These are phyloP conservation scores for Rhynchospora pubera DNA, from an alignment of 176 grass and related monocot species.

Conservation along the genomic window DNA sequence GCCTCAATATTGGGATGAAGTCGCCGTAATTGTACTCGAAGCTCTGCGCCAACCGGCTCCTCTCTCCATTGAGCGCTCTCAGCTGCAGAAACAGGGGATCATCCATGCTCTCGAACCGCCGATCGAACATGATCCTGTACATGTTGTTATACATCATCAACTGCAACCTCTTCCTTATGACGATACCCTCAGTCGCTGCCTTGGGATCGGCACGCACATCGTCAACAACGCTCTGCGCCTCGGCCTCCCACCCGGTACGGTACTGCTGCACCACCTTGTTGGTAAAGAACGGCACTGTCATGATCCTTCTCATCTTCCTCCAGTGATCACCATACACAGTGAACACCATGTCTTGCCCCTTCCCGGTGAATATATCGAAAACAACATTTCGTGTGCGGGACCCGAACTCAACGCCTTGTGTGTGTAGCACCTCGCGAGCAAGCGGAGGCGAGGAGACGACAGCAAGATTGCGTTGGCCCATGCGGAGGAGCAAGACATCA, in stretches of 20 bases:
- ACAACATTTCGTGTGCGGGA: conserved; percentile 88
- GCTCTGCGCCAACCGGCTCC: conserved; percentile 88
- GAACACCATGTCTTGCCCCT: conserved; percentile 95
- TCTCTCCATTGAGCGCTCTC: conserved; percentile 53
- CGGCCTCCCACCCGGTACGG: conserved; percentile 57
- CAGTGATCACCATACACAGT: conserved; percentile 91
- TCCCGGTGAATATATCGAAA: conserved; percentile 82
- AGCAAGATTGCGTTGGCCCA: conserved; percentile 76
- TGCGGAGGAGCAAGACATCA: conserved; percentile 75
- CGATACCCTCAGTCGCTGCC: conserved; percentile 42
- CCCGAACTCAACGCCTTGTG: conserved; percentile 85
- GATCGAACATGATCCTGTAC: conserved; percentile 90
- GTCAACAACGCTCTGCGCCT: conserved; percentile 57
- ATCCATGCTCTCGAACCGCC: conserved; percentile 58
- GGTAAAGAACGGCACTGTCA: conserved; percentile 93
- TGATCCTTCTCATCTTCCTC: conserved; percentile 91
- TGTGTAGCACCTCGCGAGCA: conserved; percentile 73
- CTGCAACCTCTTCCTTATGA: conserved; percentile 63
- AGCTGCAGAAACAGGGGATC: conserved; percentile 64
- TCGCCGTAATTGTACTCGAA: conserved; percentile 98
- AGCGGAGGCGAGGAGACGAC: conserved; percentile 63
- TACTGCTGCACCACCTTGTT: conserved; percentile 89
- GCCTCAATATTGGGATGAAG: conserved; percentile 79
- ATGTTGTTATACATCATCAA: conserved; percentile 98
- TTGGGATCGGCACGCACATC: conserved; percentile 38